phyloP scores from a whole-genome alignment of 805 yeast genomes.

The Yamadazyma endophytica region DNA sequence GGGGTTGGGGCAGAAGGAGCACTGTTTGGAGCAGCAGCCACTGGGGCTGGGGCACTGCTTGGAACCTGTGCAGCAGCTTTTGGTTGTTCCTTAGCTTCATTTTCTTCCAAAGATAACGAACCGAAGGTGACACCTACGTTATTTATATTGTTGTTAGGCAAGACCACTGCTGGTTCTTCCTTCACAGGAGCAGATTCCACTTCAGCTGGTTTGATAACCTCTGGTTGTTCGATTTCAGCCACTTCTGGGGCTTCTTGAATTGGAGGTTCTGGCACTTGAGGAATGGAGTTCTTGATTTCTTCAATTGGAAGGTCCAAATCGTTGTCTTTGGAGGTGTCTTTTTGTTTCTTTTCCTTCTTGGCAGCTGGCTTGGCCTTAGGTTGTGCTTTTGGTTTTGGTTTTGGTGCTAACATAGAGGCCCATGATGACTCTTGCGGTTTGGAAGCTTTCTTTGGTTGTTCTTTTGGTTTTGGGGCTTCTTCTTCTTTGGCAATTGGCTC shows the following conservation, averaged over 20 bases:
- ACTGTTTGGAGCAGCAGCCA: constrained; percentile 5
- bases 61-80: constrained; percentile 16
- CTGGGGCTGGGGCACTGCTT: constrained; percentile 13
- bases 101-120: constrained; percentile 47
- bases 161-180: constrained; percentile 38
- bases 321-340: constrained; percentile 12
- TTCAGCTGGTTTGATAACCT: constrained; percentile 1
- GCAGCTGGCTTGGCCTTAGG: constrained; percentile 20
- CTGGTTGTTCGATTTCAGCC: constrained; percentile 10
- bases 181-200: neutral
- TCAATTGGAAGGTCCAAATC: constrained; percentile 9
- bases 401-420: constrained; percentile 63
- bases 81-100: constrained; percentile 22
- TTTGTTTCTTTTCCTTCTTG: constrained; percentile 8
- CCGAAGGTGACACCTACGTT: constrained; percentile 63
- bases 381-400: constrained; percentile 39
- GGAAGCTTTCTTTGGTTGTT: constrained; percentile 4
- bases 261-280: constrained; percentile 15
- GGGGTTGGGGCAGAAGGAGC: too few relatives aligned
- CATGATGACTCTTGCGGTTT: constrained; percentile 48
- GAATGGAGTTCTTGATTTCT: constrained; percentile 14
- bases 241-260: constrained; percentile 19
- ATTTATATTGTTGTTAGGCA: constrained; percentile 49
- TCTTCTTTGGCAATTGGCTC: constrained; percentile 8
- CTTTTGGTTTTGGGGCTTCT: constrained; percentile 13